Evolutionary conservation across 805 yeast species (phyloP), one percentile per base, ranked within the genome.

Genomic region (Saccharomycopsis sp.): DNA sequence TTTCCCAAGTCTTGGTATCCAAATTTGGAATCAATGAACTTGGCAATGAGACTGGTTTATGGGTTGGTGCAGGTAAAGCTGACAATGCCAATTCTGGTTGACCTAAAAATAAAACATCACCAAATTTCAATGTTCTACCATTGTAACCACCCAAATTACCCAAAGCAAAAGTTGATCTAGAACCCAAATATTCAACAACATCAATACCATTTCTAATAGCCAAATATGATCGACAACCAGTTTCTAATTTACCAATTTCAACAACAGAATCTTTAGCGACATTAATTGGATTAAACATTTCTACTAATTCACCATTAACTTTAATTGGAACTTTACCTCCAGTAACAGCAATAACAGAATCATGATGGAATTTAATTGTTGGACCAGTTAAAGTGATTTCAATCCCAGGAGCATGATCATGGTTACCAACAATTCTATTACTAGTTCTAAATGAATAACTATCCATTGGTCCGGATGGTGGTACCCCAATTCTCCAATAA

Each of bases 381-480:
- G 98, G 97, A 20, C 97, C 98, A 41, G 67, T 75, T 56, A 90
- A 68, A 1, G 97, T 93, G 47, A 85, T 70, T 65, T 90, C 98
- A 59, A 90, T 72, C 28, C 94, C 96, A 4, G 97, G 96, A 8
- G 96, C 83, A 37, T 72, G 67, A 52, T 70, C 65, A 54, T 81
- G 75, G 64, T 90, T 93, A 49, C 97, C 97, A 37, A 90, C 97
- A 57, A 86, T 78, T 59, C 84, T 70, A 68, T 90, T 90, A 17
- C 96, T 96, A 51, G 86, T 62, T 56, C 96, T 74, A 69, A 89
- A 89, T 3, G 97, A 80, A 57, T 81, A 89, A 50, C 80, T 76
- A 65, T 90, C 98, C 97, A 90, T 93, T 48, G 97, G 96, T 38
- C 98, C 98, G 33, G 96, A 86, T 5, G 97, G 97, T 21, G 98